These are phyloP conservation scores for Ormosia emarginata DNA, from an alignment of 306 rosid species.

Conservation along the genomic window DNA sequence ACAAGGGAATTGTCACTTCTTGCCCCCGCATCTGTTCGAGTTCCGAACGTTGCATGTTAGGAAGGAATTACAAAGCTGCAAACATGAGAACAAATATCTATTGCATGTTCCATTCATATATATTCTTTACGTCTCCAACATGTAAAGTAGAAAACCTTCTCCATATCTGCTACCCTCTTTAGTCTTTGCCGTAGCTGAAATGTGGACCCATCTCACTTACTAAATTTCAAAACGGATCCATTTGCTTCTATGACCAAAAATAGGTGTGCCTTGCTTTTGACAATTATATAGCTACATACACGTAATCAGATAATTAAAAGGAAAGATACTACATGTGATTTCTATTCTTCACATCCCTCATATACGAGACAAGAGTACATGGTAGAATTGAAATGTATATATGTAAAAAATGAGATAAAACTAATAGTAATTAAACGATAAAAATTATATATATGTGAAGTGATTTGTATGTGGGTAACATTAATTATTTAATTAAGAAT, in stretches of 20 bases:
- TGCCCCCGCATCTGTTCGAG: not conserved
- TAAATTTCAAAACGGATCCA: not conserved
- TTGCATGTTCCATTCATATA: conserved; percentile 19
- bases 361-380: too few species aligned
- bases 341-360: too few species aligned
- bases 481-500: too few species aligned
- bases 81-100: not conserved
- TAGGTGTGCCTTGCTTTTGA: not conserved
- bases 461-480: too few species aligned
- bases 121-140: conserved; percentile 28
- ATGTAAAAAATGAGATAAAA: too few species aligned
- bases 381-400: too few species aligned
- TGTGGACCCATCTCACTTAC: not conserved
- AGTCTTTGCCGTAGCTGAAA: not conserved
- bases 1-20: not conserved
- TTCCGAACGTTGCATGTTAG: not conserved
- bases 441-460: too few species aligned
- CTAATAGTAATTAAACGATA: too few species aligned
- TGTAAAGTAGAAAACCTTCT: conserved; percentile 19
- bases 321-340: too few species aligned
- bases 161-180: not conserved
- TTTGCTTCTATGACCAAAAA: not conserved
- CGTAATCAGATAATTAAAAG: not conserved
- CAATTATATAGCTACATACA: not conserved
- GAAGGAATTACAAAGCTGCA: not conserved